Evolutionary conservation across 345 rosid species (phyloP).

Genomic region (Camelina laxa): DNA sequence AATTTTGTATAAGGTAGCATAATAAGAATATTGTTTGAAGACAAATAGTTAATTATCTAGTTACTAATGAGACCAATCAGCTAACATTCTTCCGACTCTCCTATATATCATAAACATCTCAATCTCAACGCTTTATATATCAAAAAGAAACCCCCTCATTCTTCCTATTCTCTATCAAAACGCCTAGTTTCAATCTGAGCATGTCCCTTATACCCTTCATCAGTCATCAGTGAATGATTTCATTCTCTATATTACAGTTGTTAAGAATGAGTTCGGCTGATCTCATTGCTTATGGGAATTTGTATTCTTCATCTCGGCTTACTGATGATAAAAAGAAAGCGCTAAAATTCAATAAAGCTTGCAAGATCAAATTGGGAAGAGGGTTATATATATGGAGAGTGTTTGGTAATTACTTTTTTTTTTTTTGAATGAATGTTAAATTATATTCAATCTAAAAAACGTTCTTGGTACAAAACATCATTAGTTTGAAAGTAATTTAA

Average conservation of each 20-base stretch:
- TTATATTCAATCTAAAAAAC: too few species aligned
- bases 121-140: too few species aligned
- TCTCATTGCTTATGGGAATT: constrained; percentile 63
- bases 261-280: constrained; percentile 56
- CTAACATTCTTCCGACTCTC: background rate
- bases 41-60: too few species aligned
- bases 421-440: too few species aligned
- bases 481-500: too few species aligned
- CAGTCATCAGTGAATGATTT: too few species aligned
- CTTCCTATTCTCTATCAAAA: background rate
- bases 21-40: background rate
- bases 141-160: too few species aligned
- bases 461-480: too few species aligned
- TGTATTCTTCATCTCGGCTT: constrained; percentile 50
- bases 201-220: too few species aligned
- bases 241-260: constrained; percentile 52
- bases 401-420: constrained; percentile 78
- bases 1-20: too few species aligned
- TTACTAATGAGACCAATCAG: background rate
- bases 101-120: too few species aligned
- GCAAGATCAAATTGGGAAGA: constrained; percentile 70
- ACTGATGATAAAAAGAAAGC: constrained; percentile 58
- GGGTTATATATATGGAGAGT: constrained; percentile 84
- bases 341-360: constrained; percentile 62
- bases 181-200: background rate